Evolutionary conservation across 805 yeast species (phyloP).

Genomic region (Dipodascopsis tothii): DNA sequence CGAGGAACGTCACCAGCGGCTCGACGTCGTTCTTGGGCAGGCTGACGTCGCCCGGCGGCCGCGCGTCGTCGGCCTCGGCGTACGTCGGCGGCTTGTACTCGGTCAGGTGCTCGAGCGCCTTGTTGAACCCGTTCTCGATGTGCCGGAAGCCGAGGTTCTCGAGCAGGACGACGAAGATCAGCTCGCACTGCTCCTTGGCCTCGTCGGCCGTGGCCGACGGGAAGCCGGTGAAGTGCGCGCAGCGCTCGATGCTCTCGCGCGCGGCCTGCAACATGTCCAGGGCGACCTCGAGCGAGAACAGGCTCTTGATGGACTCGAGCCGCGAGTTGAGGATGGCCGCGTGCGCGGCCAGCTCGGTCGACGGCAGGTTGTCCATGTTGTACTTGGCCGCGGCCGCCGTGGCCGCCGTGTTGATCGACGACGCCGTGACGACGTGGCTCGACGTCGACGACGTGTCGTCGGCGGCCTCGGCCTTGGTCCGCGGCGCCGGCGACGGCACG

Average conservation of each 20-base stretch:
- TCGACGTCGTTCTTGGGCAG: constrained; percentile 42
- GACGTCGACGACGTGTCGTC: constrained; percentile 3
- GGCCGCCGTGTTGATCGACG: constrained; percentile 5
- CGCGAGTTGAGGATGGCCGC: constrained; percentile 69
- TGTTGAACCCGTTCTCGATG: constrained; percentile 74
- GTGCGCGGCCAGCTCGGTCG: constrained; percentile 70
- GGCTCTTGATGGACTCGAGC: constrained; percentile 64
- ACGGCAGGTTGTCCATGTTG: constrained; percentile 29
- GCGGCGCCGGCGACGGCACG: background rate
- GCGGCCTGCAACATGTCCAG: constrained; percentile 64
- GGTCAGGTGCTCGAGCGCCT: constrained; percentile 63
- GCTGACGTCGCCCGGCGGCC: background rate
- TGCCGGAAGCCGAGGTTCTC: constrained; percentile 63
- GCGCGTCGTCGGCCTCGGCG: constrained; percentile 2
- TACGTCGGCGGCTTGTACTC: constrained; percentile 54
- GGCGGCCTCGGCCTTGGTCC: background rate
- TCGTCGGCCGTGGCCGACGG: constrained; percentile 31
- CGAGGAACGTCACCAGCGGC: constrained; percentile 81
- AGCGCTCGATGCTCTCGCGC: constrained; percentile 52
- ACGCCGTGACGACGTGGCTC: constrained; percentile 7
- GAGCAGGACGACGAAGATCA: constrained; percentile 61
- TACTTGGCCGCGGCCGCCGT: background rate
- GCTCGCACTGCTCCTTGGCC: constrained; percentile 45
- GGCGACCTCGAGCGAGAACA: constrained; percentile 75
- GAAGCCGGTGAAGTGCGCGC: constrained; percentile 40